Evolutionary conservation across 2,329 filamentous ascomycete genomes (phyloP).

Genomic region (Neobulgaria alba): DNA sequence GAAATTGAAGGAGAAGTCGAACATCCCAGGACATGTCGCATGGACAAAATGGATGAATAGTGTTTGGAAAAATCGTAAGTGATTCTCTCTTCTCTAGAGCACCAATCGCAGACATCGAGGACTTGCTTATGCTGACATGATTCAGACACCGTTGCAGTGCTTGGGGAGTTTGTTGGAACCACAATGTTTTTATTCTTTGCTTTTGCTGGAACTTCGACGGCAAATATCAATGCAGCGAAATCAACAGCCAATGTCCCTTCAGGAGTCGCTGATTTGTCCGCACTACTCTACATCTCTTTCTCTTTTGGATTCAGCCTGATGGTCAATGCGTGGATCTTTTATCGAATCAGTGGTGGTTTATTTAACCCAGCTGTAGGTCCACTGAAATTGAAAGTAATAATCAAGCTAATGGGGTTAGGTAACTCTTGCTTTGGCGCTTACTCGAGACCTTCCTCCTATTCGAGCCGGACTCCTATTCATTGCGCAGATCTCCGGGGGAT

Average conservation of each 20-base stretch:
- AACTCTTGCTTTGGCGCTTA: constrained; percentile 31
- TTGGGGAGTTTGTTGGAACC: constrained; percentile 29
- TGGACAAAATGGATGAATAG: neutral
- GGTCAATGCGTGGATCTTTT: constrained; percentile 48
- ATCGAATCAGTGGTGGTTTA: constrained; percentile 41
- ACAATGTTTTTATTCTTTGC: constrained; percentile 31
- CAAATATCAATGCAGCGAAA: constrained; percentile 30
- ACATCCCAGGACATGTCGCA: neutral
- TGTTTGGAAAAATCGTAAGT: constrained; percentile 11
- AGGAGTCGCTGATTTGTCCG: too few species aligned
- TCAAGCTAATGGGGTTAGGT: constrained; percentile 8
- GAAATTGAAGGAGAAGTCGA: neutral
- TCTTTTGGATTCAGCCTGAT: constrained; percentile 33
- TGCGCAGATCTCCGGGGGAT: constrained; percentile 30
- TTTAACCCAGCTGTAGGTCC: constrained; percentile 38
- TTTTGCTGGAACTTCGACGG: constrained; percentile 25
- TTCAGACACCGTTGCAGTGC: constrained; percentile 22
- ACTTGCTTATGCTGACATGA: neutral
- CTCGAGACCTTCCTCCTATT: constrained; percentile 28
- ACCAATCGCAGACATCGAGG: neutral
- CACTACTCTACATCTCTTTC: constrained; percentile 30
- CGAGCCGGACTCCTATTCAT: constrained; percentile 28
- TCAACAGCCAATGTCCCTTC: constrained; percentile 37
- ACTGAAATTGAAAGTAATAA: neutral
- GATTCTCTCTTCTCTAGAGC: constrained; percentile 5